Percentiles rank a stretch among this genome's conserved stretches.
Conservation (phyloP, 257 asterid genomes). For the Solanum chmielewskii region DNA sequence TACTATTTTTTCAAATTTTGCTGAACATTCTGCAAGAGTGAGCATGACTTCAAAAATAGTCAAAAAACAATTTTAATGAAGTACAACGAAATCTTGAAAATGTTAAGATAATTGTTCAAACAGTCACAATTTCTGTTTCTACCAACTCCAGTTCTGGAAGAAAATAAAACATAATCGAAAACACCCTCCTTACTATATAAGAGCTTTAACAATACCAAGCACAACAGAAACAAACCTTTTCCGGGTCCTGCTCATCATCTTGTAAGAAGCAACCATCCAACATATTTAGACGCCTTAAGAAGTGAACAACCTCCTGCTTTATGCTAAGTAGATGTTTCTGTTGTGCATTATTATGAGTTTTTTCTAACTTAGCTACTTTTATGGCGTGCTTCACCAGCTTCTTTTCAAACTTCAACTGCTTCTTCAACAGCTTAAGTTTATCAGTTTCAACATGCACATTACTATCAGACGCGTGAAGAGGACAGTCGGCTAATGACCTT, state of each 20-base stretch:
- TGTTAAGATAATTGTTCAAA: background rate
- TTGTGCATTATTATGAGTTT: conserved; percentile 46
- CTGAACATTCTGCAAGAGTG: background rate
- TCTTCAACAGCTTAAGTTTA: conserved; percentile 33
- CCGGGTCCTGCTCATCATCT: conserved; percentile 26
- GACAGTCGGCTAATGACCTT: conserved; percentile 10
- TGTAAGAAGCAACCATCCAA: conserved; percentile 31
- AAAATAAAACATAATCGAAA: background rate
- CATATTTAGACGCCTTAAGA: conserved; percentile 40
- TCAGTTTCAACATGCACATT: conserved; percentile 28
- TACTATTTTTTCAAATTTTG: background rate
- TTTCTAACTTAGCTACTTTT: conserved; percentile 48
- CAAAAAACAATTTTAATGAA: background rate
- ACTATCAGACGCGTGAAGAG: conserved; percentile 13
- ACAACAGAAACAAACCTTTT: conserved; percentile 57
- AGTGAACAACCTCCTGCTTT: conserved; percentile 38
- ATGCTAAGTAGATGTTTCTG: conserved; percentile 40
- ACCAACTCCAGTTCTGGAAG: background rate
- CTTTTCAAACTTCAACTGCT: conserved; percentile 65
- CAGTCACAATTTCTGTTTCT: background rate
- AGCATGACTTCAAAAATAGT: background rate
- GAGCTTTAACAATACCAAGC: background rate
- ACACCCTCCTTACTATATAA: background rate
- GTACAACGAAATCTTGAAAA: background rate
- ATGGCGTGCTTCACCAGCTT: conserved; percentile 60